These are phyloP conservation scores for Aegilops bicornis DNA, from an alignment of 176 grass and related monocot genomes.

Conservation along the genomic window DNA sequence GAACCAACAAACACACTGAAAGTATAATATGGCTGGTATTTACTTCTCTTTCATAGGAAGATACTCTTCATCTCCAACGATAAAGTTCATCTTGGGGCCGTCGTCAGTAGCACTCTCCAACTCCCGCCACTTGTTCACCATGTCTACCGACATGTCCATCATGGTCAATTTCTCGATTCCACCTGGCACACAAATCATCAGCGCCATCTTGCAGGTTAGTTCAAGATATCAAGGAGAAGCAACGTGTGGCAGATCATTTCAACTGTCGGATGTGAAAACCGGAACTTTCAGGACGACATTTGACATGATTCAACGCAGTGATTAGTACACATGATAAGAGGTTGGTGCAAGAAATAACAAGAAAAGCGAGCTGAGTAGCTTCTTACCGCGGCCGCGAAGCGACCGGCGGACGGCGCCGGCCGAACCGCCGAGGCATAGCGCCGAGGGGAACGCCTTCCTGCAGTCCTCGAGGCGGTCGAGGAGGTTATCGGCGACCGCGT, in stretches of 20 bases:
- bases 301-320: not conserved
- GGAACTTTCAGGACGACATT: not conserved
- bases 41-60: conserved; percentile 90
- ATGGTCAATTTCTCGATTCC: conserved; percentile 89
- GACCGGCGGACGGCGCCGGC: conserved; percentile 61
- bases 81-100: conserved; percentile 47
- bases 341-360: not conserved
- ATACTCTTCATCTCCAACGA: conserved; percentile 85
- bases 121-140: conserved; percentile 69
- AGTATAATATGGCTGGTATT: not conserved
- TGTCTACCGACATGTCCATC: conserved; percentile 94
- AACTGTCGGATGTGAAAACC: not conserved
- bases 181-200: conserved; percentile 49
- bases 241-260: not conserved
- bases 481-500: conserved; percentile 70
- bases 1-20: not conserved
- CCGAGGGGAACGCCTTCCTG: conserved; percentile 70
- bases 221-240: conserved; percentile 17
- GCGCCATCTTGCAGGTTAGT: not conserved
- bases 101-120: conserved; percentile 40
- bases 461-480: conserved; percentile 92
- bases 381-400: conserved; percentile 73
- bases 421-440: conserved; percentile 80
- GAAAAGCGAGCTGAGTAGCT: conserved; percentile 1
- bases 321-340: not conserved